These are phyloP conservation scores for Dictyostelium firmibasis DNA, from an alignment of 78 protist species.

Conservation along the genomic window DNA sequence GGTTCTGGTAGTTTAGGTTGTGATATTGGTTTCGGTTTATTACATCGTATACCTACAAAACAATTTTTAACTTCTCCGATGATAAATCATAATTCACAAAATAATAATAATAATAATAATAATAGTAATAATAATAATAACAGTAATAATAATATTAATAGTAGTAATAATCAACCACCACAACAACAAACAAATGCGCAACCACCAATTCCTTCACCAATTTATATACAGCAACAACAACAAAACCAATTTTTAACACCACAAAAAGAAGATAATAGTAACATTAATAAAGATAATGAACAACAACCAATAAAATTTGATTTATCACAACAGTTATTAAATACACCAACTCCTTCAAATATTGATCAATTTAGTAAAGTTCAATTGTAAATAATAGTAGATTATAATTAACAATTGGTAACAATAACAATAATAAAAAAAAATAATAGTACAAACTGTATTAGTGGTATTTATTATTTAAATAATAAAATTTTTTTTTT, in stretches of 20 bases:
- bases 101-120: background rate
- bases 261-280: background rate
- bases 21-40: constrained; percentile 70
- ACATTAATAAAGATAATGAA: background rate
- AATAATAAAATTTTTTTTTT: background rate
- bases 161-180: background rate
- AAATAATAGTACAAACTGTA: background rate
- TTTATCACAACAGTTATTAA: background rate
- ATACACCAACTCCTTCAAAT: background rate
- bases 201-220: background rate
- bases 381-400: constrained; percentile 6
- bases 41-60: constrained; percentile 71
- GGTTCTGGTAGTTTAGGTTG: constrained; percentile 82
- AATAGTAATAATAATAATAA: background rate
- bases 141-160: background rate
- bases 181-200: background rate
- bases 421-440: background rate
- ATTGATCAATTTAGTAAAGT: background rate
- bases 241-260: constrained; percentile 5
- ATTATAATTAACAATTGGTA: background rate
- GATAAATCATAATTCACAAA: background rate
- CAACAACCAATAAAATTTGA: background rate
- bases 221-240: background rate
- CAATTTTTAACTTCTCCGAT: constrained; percentile 38
- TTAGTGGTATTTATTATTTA: background rate